These are phyloP conservation scores for Quercus rubra DNA, from an alignment of 306 rosid species.

Conservation along the genomic window DNA sequence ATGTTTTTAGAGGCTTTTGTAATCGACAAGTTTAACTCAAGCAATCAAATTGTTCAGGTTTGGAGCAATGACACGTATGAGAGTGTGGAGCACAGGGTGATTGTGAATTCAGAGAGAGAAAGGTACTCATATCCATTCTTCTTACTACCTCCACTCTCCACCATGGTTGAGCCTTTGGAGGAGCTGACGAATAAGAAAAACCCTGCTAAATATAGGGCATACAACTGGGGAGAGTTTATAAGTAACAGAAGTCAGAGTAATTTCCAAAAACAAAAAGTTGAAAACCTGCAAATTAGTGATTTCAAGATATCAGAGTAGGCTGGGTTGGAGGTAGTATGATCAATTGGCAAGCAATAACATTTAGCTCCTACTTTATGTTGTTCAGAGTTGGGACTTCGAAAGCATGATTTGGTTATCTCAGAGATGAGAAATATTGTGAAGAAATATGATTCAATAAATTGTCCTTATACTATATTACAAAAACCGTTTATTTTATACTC, in stretches of 20 bases:
- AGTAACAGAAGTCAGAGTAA: no score
- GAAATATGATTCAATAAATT: not conserved
- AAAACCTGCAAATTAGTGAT: not conserved
- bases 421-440: not conserved
- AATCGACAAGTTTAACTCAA: not conserved
- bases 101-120: not conserved
- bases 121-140: constrained; percentile 7
- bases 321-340: not conserved
- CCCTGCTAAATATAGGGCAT: no score
- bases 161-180: constrained; percentile 6
- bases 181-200: not conserved
- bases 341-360: not conserved
- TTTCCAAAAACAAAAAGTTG: no score
- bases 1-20: not conserved
- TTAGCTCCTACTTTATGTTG: not conserved
- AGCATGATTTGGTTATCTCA: not conserved
- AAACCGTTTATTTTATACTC: no score
- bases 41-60: constrained; percentile 16
- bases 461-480: no score
- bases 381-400: not conserved
- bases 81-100: constrained; percentile 36
- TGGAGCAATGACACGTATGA: constrained; percentile 6
- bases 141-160: constrained; percentile 1
- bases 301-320: not conserved
- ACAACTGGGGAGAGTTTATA: no score